A percentile compares a stretch with the other conserved stretches of the same genome.
Evolutionary conservation across 352 stramenopile species (phyloP).

Genomic region (Globisporangium abappressorium): DNA sequence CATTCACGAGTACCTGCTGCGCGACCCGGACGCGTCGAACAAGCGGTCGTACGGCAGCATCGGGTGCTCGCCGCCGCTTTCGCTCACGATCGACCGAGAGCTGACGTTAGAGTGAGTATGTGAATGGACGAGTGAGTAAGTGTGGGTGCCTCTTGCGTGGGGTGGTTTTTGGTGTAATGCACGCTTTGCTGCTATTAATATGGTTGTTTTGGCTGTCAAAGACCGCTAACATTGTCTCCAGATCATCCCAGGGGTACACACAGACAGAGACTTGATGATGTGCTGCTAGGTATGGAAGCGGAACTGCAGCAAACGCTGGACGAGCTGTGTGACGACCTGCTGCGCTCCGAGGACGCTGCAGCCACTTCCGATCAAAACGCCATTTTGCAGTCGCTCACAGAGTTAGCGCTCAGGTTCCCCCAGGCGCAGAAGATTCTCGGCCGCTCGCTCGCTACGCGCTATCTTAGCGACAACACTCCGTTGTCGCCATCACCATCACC

Average conservation of each 20-base stretch:
- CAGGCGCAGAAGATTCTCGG: constrained; percentile 28
- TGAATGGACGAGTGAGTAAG: neutral
- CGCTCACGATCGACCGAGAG: constrained; percentile 13
- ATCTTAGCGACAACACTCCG: neutral
- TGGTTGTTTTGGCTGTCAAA: neutral
- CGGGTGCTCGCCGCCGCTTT: constrained; percentile 25
- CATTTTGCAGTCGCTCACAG: constrained; percentile 33
- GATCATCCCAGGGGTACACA: neutral
- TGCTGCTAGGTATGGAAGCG: constrained; percentile 16
- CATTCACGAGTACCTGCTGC: constrained; percentile 80
- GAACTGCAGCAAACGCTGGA: constrained; percentile 33
- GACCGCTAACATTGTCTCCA: neutral
- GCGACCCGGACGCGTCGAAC: constrained; percentile 49
- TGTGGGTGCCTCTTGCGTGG: constrained; percentile 2
- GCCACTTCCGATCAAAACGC: constrained; percentile 19
- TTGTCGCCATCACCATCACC: neutral
- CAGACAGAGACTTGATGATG: neutral
- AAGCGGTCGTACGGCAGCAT: constrained; percentile 75
- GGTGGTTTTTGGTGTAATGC: constrained; percentile 3
- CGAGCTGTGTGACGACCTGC: constrained; percentile 34
- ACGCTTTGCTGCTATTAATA: neutral
- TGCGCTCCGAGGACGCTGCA: constrained; percentile 17
- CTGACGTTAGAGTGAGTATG: neutral
- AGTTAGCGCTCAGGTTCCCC: constrained; percentile 27
- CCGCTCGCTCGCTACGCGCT: constrained; percentile 16